Base-by-base conservation (phyloP, 1,284 basidiomycete species). In the Malassezia cuniculi region DNA sequence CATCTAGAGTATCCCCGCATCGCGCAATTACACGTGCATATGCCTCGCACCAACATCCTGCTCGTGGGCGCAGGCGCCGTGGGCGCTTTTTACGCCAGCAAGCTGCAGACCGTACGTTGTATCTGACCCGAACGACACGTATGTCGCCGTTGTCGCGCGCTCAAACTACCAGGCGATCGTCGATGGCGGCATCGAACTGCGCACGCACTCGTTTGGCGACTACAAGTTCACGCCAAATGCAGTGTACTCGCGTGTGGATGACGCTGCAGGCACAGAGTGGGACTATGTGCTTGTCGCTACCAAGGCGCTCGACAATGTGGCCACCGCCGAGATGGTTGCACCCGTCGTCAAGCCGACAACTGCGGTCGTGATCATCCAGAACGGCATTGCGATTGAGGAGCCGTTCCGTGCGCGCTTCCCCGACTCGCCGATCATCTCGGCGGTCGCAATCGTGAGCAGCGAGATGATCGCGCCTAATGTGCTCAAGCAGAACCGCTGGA, bases 401-500 rank as follows among this genome's bases (percentile, higher is more conserved):
- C 62, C 66, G 12, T 70, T 71, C 42, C 50, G 68, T 6, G 36
- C 43, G 10, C 52, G 62, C 17, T 71, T 64, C 45, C 55, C 60
- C 1, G 24, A 54, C 1, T 64, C 67, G 31, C 56, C 60, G 5
- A 63, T 72, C 27, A 47, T 72, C 12, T 66, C 58, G 29, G 69
- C 68, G 12, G 71, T 71, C 6, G 71, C 71, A 5, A 66, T 71
- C 34, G 62, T 70, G 19, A 67, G 60, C 37, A 69, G 69, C 1
- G 69, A 70, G 34, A 70, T 71, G 39, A 50, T 63, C 6, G 29
- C 48, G 17, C 68, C 60, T 14, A 67, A 68, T 6, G 43, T 65
- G n/a, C 53, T 71, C 25, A 48, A 54, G 18, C 71, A 72, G 47
- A 71, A 71, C 45, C 50, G 69, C 3, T 72, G 71, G 71, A 72